Base-by-base conservation (phyloP, 148 eudicot genomes). In the Polygonum maritimum region DNA sequence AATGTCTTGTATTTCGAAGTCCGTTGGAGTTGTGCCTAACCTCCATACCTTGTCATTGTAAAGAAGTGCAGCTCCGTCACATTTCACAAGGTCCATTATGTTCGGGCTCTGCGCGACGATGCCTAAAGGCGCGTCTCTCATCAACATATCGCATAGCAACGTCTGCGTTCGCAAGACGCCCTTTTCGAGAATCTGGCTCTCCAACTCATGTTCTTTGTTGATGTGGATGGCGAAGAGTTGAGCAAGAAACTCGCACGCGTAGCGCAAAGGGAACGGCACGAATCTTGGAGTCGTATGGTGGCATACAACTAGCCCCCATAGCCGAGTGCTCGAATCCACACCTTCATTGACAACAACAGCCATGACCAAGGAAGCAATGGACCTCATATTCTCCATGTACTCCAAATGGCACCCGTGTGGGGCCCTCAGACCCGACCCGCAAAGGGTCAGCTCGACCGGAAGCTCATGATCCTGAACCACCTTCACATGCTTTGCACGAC, bases 251-350 rank as follows among this genome's bases (percentile, higher is more conserved):
- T 92, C 98, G 65, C 98, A 94, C 0, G 98, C 98, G 69, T 92
- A 94, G 1, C 98, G 81, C 21, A 92, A 80, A 75, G 98, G 98
- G 78, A 94, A 94, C 8, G 98, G 98, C 44, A 94, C 96, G 71
- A 92, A 94, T 78, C 98, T 86, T 4, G 98, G 94, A 75, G 87
- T 80, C 3, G 88, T 88, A 71, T 92, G 81, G 76, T 94, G 98
- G 79, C 98, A 94, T 22, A 94, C 98, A 19, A 94, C 97, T 58
- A 94, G 83, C 52, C 98, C 98, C 98, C 98, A 94, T 52, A 94
- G 96, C 75, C 84, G 81, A 49, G 88, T 40, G 70, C 80, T 83
- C 54, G 95, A 76, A 38, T 89, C 96, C 45, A 84, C 90, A 70
- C 83, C 88, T 35, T 94, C 97, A 71, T 94, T 94, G 15, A 94